Evolutionary conservation across 805 yeast species (phyloP).

Genomic region (Ogataea parapolymorpha): DNA sequence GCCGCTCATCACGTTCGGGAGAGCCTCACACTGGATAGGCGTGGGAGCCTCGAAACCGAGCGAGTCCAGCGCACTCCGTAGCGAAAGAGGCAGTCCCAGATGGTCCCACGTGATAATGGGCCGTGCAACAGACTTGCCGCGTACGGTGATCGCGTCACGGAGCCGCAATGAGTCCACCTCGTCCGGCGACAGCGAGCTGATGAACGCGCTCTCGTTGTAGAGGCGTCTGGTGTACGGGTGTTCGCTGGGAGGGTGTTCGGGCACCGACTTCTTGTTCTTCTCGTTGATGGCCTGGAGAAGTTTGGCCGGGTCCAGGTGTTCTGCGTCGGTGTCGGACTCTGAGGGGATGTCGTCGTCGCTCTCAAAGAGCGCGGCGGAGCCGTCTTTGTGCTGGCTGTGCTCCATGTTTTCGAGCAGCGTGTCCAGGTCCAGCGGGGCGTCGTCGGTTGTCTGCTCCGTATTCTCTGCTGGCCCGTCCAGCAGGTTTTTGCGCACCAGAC

Average conservation of each 20-base stretch:
- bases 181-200: conserved; percentile 43
- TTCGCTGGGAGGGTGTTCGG: conserved; percentile 43
- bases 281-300: conserved; percentile 40
- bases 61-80: conserved; percentile 49
- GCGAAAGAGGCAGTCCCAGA: conserved; percentile 65
- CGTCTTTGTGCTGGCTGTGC: neutral
- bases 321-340: conserved; percentile 35
- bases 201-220: conserved; percentile 57
- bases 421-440: conserved; percentile 1
- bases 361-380: neutral
- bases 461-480: neutral
- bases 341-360: conserved; percentile 26
- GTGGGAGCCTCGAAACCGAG: conserved; percentile 65
- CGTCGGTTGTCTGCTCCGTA: neutral
- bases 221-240: conserved; percentile 58
- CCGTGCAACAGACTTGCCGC: conserved; percentile 53
- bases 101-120: conserved; percentile 81
- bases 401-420: neutral
- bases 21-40: conserved; percentile 85
- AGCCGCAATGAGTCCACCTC: conserved; percentile 56
- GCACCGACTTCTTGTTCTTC: conserved; percentile 49
- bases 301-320: conserved; percentile 30
- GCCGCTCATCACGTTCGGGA: conserved; percentile 89
- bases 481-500: conserved; percentile 5
- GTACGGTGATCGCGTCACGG: conserved; percentile 63